These are phyloP conservation scores for Sungouiella thailandica DNA, from an alignment of 805 yeast genomes.

Conservation along the genomic window DNA sequence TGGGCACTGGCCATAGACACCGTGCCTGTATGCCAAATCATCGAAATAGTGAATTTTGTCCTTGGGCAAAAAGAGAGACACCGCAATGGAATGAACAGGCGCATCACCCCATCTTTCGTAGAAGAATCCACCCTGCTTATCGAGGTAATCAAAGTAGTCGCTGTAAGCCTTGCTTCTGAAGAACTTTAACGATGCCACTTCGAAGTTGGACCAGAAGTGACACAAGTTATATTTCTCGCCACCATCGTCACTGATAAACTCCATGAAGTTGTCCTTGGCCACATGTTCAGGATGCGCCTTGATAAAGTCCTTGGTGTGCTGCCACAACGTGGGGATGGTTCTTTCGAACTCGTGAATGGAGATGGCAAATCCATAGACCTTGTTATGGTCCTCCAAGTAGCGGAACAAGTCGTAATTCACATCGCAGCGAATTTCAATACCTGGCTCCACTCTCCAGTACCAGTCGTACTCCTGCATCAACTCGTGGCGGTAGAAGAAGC, in stretches of 20 bases:
- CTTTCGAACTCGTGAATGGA: constrained; percentile 17
- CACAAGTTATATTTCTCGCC: constrained; percentile 5
- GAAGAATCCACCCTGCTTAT: constrained; percentile 69
- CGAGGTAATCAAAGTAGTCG: constrained; percentile 58
- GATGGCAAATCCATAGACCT: constrained; percentile 21
- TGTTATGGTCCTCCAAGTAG: constrained; percentile 18
- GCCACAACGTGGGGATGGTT: constrained; percentile 21
- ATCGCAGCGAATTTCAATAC: constrained; percentile 19
- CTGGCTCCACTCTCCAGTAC: constrained; percentile 25
- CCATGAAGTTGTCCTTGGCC: constrained; percentile 14
- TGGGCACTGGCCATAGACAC: constrained; percentile 65
- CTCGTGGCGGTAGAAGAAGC: constrained; percentile 17
- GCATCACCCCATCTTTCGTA: constrained; percentile 95
- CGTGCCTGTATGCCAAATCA: constrained; percentile 70
- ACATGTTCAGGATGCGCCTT: constrained; percentile 13
- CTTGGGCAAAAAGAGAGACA: constrained; percentile 52
- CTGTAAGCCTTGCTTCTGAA: constrained; percentile 56
- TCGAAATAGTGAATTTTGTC: constrained; percentile 64
- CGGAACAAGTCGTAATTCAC: constrained; percentile 22
- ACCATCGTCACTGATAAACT: constrained; percentile 2
- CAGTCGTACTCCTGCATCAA: constrained; percentile 20
- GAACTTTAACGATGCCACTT: constrained; percentile 66
- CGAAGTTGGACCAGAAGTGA: constrained; percentile 64
- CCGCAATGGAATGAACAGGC: constrained; percentile 81
- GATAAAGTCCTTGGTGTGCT: constrained; percentile 16